Conservation (phyloP, 805 yeast genomes). For the Lachancea quebecensis region DNA sequence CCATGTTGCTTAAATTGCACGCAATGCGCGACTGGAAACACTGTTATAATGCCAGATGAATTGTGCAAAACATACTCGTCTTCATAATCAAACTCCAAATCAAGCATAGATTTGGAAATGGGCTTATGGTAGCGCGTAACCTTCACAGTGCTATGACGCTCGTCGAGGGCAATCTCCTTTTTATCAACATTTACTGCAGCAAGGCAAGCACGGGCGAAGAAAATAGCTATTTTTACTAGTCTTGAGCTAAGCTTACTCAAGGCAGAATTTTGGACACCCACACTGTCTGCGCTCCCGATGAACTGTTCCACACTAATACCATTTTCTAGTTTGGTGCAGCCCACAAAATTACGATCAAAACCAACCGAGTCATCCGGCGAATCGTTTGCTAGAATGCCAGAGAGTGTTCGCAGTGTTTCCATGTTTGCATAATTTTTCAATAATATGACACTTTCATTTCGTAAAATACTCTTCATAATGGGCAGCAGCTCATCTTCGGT, state of each 20-base stretch:
- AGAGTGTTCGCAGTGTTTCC: conserved; percentile 13
- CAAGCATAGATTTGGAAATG: conserved; percentile 9
- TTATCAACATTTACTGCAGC: conserved; percentile 12
- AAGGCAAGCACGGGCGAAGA: conserved; percentile 19
- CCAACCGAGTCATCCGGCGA: conserved; percentile 13
- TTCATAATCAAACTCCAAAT: conserved; percentile 10
- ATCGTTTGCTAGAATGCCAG: conserved; percentile 7
- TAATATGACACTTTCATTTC: conserved; percentile 22
- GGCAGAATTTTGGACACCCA: conserved; percentile 14
- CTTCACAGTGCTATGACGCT: conserved; percentile 12
- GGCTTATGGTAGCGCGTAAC: conserved; percentile 18
- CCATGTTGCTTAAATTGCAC: conserved; percentile 25
- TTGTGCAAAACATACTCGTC: conserved; percentile 14
- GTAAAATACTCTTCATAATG: conserved; percentile 17
- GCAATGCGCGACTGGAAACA: conserved; percentile 24
- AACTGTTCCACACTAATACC: conserved; percentile 23
- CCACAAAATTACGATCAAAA: conserved; percentile 27
- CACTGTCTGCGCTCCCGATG: conserved; percentile 14
- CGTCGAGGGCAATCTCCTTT: conserved; percentile 1
- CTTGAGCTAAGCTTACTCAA: conserved; percentile 16
- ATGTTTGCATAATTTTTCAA: conserved; percentile 28
- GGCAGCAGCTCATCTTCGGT: conserved; percentile 23
- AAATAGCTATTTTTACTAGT: conserved; percentile 18
- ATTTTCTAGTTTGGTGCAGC: conserved; percentile 14
- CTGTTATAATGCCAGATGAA: conserved; percentile 22